Evolutionary conservation across 2,329 filamentous ascomycete species (phyloP).

Genomic region (Ophiobolus disseminans): DNA sequence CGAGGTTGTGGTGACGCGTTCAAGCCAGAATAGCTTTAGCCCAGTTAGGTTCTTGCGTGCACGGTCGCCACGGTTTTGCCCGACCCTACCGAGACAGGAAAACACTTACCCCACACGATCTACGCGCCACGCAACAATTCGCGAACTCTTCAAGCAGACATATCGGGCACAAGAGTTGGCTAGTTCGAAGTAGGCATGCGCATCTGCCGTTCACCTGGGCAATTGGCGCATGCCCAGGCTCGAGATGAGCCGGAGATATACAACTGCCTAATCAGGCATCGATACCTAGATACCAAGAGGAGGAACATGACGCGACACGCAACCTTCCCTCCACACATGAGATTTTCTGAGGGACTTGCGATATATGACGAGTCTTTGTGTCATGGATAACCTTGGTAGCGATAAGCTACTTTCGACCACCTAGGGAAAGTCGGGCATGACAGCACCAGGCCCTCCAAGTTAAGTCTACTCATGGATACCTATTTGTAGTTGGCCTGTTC

Average conservation of each 20-base stretch:
- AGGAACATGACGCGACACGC: conserved; percentile 20
- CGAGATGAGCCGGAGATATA: conserved; percentile 5
- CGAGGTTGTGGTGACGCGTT: too few species aligned
- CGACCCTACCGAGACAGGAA: too few species aligned
- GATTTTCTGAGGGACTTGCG: neutral
- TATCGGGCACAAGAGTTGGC: neutral
- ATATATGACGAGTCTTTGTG: conserved; percentile 1
- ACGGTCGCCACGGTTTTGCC: too few species aligned
- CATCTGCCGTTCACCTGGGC: conserved; percentile 7
- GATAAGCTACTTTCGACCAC: conserved; percentile 5
- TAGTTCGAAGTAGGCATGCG: conserved; percentile 6
- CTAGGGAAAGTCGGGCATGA: too few species aligned
- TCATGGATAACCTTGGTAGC: conserved; percentile 1
- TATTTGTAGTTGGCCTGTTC: neutral
- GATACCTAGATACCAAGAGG: conserved; percentile 19
- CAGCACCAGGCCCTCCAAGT: too few species aligned
- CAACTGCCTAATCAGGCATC: conserved; percentile 29
- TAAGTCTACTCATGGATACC: neutral
- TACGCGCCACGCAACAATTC: too few species aligned
- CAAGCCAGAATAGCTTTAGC: too few species aligned
- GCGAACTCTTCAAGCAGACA: too few species aligned
- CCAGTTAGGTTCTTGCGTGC: too few species aligned
- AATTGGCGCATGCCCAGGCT: conserved; percentile 16
- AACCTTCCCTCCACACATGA: conserved; percentile 16
- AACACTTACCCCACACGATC: too few species aligned